Evolutionary conservation across 2,329 filamentous ascomycete genomes (phyloP).

Genomic region (Fusarium chlamydosporum): DNA sequence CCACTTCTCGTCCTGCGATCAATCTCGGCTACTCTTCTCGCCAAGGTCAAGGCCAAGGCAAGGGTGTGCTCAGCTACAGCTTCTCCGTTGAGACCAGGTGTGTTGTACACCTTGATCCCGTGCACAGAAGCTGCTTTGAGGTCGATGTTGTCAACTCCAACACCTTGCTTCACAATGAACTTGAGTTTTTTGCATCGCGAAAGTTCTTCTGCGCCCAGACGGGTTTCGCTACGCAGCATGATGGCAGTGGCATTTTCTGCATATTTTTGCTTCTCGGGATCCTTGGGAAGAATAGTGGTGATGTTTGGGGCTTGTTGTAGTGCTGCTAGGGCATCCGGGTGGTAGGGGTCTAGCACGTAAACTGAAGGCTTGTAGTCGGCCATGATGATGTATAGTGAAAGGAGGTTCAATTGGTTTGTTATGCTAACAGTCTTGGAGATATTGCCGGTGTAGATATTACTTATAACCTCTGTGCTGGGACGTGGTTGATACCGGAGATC

Average conservation of each 20-base stretch:
- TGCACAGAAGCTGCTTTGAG: background rate
- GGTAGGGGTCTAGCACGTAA: background rate
- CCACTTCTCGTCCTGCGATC: background rate
- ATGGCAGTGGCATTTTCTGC: background rate
- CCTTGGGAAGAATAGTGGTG: background rate
- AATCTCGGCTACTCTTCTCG: background rate
- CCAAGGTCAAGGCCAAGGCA: background rate
- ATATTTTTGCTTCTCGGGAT: background rate
- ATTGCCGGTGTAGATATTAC: background rate
- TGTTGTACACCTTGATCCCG: background rate
- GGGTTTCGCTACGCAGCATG: background rate
- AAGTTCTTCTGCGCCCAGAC: background rate
- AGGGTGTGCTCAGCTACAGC: background rate
- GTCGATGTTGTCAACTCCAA: slow-evolving; percentile 1
- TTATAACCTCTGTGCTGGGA: rapidly evolving
- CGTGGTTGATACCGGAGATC: rapidly evolving
- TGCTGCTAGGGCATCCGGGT: background rate
- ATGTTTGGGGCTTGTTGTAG: background rate
- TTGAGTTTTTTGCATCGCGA: background rate
- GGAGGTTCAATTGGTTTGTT: too few species aligned
- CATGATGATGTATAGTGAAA: background rate
- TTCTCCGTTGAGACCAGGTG: background rate
- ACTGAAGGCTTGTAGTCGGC: background rate
- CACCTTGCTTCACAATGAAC: slow-evolving; percentile 11
- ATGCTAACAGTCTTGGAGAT: rapidly evolving